A percentile compares a stretch with the other conserved stretches of the same genome.
phyloP scores from a whole-genome alignment of 116 monocot genomes.

The Cymodocea nodosa region DNA sequence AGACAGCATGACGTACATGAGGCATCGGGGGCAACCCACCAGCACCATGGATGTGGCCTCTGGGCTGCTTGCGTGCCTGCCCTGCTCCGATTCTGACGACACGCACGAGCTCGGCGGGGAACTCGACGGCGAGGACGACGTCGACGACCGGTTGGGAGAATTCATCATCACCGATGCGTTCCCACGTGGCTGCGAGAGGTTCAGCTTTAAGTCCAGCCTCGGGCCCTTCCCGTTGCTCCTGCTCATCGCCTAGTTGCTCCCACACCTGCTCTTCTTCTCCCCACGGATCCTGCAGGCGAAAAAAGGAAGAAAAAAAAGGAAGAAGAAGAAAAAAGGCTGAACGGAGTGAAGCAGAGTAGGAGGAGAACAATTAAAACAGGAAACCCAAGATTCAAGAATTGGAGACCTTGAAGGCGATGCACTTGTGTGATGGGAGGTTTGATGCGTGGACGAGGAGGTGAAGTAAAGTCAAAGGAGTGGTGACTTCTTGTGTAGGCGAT shows the following conservation, averaged over 20 bases:
- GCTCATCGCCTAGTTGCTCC: slow-evolving; percentile 23
- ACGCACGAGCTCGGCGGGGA: slow-evolving; percentile 72
- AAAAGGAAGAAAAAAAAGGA: no score
- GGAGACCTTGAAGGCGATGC: no score
- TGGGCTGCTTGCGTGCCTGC: slow-evolving; percentile 41
- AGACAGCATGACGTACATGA: slow-evolving; percentile 93
- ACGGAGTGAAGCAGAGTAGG: no score
- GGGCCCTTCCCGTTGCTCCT: slow-evolving; percentile 53
- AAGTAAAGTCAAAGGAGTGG: neutral
- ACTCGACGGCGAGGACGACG: slow-evolving; percentile 30
- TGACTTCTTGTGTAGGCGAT: neutral
- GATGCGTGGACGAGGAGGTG: no score
- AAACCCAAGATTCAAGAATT: no score
- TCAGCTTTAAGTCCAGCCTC: slow-evolving; percentile 43
- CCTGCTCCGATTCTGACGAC: slow-evolving; percentile 57
- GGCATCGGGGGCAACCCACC: slow-evolving; percentile 74
- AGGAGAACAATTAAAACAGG: no score
- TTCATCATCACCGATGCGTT: slow-evolving; percentile 17
- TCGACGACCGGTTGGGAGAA: slow-evolving; percentile 7
- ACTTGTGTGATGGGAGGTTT: no score
- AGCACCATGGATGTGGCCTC: slow-evolving; percentile 81
- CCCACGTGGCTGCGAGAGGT: slow-evolving; percentile 28
- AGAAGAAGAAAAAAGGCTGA: neutral
- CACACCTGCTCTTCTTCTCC: neutral
- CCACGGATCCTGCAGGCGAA: neutral